These are phyloP conservation scores for Debaryomyces hansenii DNA, from an alignment of 805 yeast species.

Conservation along the genomic window DNA sequence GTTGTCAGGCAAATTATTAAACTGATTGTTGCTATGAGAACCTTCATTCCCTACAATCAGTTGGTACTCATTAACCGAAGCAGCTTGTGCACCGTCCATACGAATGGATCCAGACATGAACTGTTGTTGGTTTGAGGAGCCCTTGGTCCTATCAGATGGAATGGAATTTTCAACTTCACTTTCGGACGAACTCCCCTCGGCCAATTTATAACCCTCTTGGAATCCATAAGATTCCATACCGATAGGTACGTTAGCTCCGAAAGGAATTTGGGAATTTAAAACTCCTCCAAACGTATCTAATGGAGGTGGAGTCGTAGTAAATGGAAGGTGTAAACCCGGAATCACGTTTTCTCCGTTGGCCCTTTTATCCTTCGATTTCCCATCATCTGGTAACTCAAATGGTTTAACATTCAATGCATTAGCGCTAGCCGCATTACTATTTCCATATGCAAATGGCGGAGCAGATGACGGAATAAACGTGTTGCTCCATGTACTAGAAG, in stretches of 20 bases:
- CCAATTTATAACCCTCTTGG: constrained; percentile 1
- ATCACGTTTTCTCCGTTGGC: constrained; percentile 1
- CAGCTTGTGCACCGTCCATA: constrained; percentile 1
- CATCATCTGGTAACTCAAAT: constrained; percentile 24
- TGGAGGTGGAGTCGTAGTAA: constrained; percentile 24
- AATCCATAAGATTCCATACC: constrained; percentile 3
- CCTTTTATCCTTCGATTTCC: constrained; percentile 1
- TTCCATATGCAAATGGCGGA: constrained; percentile 30
- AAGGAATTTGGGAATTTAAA: constrained; percentile 14
- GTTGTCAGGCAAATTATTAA: constrained; percentile 1
- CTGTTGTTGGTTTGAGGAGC: constrained; percentile 1
- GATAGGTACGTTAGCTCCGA: constrained; percentile 1
- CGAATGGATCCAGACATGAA: not conserved
- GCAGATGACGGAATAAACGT: constrained; percentile 35
- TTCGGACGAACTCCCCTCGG: constrained; percentile 10
- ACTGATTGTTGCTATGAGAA: not conserved
- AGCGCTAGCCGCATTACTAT: not conserved
- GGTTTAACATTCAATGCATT: constrained; percentile 20
- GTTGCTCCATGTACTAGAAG: constrained; percentile 36
- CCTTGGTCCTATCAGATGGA: constrained; percentile 5
- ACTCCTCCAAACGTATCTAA: constrained; percentile 19
- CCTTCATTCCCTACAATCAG: not conserved
- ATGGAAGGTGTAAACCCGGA: constrained; percentile 18
- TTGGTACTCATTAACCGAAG: constrained; percentile 2
- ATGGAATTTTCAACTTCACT: constrained; percentile 11